phyloP scores from a whole-genome alignment of 371 early-diverging fungal species.

The Choanephora cucurbitarum region DNA sequence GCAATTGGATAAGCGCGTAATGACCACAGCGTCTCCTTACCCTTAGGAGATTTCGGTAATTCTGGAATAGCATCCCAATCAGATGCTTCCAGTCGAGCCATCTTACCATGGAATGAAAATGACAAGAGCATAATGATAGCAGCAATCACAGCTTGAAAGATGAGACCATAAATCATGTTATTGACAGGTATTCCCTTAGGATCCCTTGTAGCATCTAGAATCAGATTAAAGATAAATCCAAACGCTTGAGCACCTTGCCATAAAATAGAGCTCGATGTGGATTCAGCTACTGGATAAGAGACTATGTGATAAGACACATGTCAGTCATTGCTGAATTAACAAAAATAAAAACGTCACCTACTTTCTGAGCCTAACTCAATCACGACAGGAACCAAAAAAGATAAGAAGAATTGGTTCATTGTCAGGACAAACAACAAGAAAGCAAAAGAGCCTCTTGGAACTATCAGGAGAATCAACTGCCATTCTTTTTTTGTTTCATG shows the following conservation, averaged over 20 bases:
- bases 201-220: constrained; percentile 43
- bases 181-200: constrained; percentile 26
- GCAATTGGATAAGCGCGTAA: too few relatives aligned
- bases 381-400: constrained; percentile 51
- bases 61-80: too few relatives aligned
- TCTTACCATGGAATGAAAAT: constrained; percentile 23
- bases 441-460: constrained; percentile 42
- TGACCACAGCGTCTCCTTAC: too few relatives aligned
- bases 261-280: constrained; percentile 50
- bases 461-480: constrained; percentile 7
- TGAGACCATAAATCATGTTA: constrained; percentile 31
- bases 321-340: background rate
- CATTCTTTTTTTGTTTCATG: background rate
- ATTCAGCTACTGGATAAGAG: constrained; percentile 56
- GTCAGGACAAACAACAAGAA: constrained; percentile 50
- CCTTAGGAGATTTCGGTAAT: too few relatives aligned
- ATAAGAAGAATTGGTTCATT: constrained; percentile 51
- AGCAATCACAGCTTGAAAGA: constrained; percentile 32
- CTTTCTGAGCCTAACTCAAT: constrained; percentile 61
- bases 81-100: constrained; percentile 24
- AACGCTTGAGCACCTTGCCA: constrained; percentile 55
- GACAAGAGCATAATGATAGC: constrained; percentile 22
- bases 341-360: constrained; percentile 12
- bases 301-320: too few relatives aligned
- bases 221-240: constrained; percentile 48